Percentiles rank a stretch among this genome's conserved stretches.
phyloP scores from a whole-genome alignment of 371 early-diverging fungal genomes.

The Coemansia sp. region DNA sequence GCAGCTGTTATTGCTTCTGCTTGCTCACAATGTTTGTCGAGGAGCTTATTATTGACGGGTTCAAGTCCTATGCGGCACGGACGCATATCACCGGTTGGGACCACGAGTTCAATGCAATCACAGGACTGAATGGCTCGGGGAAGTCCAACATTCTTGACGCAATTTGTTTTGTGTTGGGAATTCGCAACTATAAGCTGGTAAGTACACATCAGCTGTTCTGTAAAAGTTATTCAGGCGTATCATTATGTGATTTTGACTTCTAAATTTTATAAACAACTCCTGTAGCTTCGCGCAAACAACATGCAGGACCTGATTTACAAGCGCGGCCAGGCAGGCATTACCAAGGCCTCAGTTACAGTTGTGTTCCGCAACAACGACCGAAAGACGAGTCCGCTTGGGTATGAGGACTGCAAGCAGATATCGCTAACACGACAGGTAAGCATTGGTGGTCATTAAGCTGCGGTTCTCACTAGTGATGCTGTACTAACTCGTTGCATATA shows the following conservation, averaged over 20 bases:
- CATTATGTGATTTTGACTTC: background rate
- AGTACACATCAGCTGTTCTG: background rate
- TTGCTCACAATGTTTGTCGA: constrained; percentile 78
- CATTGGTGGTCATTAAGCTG: background rate
- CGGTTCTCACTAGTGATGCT: background rate
- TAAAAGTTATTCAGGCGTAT: background rate
- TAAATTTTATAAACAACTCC: background rate
- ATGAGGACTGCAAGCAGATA: constrained; percentile 82
- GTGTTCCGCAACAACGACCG: constrained; percentile 94
- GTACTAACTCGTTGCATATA: background rate
- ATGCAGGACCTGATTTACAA: constrained; percentile 98
- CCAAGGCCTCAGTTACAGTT: constrained; percentile 94
- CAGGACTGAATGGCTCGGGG: constrained; percentile 99
- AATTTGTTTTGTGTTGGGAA: constrained; percentile 99
- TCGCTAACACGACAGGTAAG: constrained; percentile 92
- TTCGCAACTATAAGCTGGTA: constrained; percentile 75
- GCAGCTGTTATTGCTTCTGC: background rate
- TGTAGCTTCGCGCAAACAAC: constrained; percentile 89
- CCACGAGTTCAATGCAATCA: constrained; percentile 98
- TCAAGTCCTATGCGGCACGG: constrained; percentile 95
- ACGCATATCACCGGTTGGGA: constrained; percentile 96
- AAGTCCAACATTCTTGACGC: constrained; percentile 99
- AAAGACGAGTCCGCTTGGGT: constrained; percentile 86
- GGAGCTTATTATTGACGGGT: constrained; percentile 95
- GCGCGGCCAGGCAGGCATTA: constrained; percentile 95